Conservation (phyloP, 306 rosid genomes). For the Chamaecrista fasciculata region DNA sequence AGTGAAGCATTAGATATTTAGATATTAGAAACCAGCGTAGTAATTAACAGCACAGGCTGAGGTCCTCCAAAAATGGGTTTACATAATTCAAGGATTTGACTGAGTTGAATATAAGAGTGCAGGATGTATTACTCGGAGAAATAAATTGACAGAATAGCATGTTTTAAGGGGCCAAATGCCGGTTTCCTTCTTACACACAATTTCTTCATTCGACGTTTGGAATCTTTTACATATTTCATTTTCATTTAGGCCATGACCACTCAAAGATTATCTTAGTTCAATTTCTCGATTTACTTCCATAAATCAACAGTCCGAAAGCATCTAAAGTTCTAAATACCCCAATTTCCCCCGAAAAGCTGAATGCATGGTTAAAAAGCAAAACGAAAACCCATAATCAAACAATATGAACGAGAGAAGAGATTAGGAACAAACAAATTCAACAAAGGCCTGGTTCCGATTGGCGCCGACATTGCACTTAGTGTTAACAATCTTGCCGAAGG, state of each 20-base stretch:
- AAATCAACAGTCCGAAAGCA: not conserved
- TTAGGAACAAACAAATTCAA: slow-evolving; percentile 65
- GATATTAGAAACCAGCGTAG: not conserved
- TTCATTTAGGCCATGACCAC: not conserved
- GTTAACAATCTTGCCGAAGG: slow-evolving; percentile 91
- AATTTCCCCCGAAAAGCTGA: not conserved
- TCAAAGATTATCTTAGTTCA: not conserved
- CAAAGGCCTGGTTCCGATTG: slow-evolving; percentile 92
- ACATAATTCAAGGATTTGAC: not conserved
- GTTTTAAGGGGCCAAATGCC: not conserved
- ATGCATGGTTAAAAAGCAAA: not conserved
- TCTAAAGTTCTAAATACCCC: slow-evolving; percentile 1
- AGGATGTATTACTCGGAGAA: not conserved
- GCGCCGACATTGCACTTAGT: slow-evolving; percentile 97
- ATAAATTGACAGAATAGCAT: not conserved
- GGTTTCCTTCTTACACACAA: not conserved
- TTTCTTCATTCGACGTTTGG: too few relatives aligned
- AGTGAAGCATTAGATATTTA: too few relatives aligned
- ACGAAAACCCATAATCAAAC: not conserved
- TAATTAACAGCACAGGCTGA: not conserved
- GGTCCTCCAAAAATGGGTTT: not conserved
- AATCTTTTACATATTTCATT: not conserved
- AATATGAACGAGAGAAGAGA: not conserved
- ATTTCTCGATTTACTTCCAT: not conserved
- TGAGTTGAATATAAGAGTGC: not conserved